Evolutionary conservation across 2,329 filamentous ascomycete genomes (phyloP), one percentile per base, ranked within the genome.

Genomic region (Malbranchea zuffiana): DNA sequence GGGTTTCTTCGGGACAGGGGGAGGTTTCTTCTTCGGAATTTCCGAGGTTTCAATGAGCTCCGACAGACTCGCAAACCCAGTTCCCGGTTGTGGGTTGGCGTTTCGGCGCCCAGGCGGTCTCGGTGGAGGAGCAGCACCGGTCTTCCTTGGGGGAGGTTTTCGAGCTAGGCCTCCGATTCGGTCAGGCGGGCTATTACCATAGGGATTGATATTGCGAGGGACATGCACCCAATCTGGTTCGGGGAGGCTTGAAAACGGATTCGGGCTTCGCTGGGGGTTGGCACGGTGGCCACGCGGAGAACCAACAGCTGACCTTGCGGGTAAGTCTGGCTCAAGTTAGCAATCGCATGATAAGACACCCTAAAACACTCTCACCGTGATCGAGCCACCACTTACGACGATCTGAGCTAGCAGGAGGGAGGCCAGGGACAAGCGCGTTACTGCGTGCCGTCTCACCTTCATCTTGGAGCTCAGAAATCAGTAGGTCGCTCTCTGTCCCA

Each of bases 141-240:
- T n/a, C n/a, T n/a, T n/a, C n/a, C n/a, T n/a, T n/a, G n/a, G n/a
- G n/a, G n/a, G n/a, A n/a, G n/a, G 18, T 12, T 21, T 27, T 7
- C 16, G 23, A 15, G 16, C 12, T 13, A n/a, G 20, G 12, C 18
- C 24, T 21, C 19, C 6, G 15, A 11, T 21, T 30, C 25, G 21
- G 17, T 17, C n/a, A 6, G 13, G 21, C 19, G 30, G 19, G 13
- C 13, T 32, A 10, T 31, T 28, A 20, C 13, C 13, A 27, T 32
- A 13, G 23, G 16, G 3, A 21, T 19, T 21, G 23, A 16, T 3
- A 21, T 19, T 21, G 8, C 23, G 35, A 16, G 47, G 38, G n/a
- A 49, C 41, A 21, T 52, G 37, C 16, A 93, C 75, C 90, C 90
- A 96, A 51, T 95, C 87, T 6, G 80, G 74, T 56, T 93, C 83